Evolutionary conservation across 2,329 filamentous ascomycete species (phyloP), one percentile per base, ranked within the genome.

Genomic region (Xenosphaeropsis pyriputrescens): DNA sequence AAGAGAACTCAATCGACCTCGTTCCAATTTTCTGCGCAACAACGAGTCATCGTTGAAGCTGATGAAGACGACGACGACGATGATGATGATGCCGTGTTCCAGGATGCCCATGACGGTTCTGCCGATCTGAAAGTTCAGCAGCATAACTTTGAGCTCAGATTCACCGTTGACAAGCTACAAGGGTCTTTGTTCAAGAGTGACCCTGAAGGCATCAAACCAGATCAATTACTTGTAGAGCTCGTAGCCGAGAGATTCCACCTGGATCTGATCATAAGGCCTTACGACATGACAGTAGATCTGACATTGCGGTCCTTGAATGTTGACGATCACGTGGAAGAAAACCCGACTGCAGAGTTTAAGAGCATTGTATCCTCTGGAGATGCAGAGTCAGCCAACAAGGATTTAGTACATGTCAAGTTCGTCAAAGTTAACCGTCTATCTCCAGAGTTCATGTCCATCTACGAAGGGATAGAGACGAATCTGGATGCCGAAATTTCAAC

Each of bases 91-190:
- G 73, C 77, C 26, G 62, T 68, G 22, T 83, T 81, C 41, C 71
- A 84, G 50, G 75, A 88, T 43, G 71, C 79, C 3, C 63, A 68
- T 15, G 71, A 80, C 41, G 70, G 69, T 6, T 64, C 58, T 29
- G 59, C 60, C 6, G 67, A 75, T 29, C 64, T 83, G 18, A 84
- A 82, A 50, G 65, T 91, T 34, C 84, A 93, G 50, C 88, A 95
- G 50, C 80, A 84, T 33, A 89, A 81, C 45, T 96, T 99, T 48
- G 86, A 98, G 55, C 85, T 98, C 62, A 93, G 88, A 47, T 98
- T 99, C 57, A 86, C 85, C 7, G 91, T 98, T 29, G 91, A 94
- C 51, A 85, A 82, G 43, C 70, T 99, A 34, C 88, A 93, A 58
- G 91, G 91, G 2, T 96, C 91, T 1, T 65, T 99, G 1, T 98